These are phyloP conservation scores for Dimocarpus longan DNA, from an alignment of 345 rosid genomes.

Conservation along the genomic window DNA sequence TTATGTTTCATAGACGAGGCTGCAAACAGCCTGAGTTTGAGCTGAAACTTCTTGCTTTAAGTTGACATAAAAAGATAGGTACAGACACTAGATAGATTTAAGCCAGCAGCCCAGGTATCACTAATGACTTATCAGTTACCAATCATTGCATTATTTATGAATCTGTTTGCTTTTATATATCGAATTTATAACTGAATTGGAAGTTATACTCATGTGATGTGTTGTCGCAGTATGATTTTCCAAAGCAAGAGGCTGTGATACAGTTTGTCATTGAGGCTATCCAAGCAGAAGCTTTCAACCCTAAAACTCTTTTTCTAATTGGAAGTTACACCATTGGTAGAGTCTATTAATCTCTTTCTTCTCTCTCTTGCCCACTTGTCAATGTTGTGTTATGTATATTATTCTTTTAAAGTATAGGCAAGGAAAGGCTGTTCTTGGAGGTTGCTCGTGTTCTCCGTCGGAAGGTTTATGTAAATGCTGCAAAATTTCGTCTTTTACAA, in stretches of 20 bases:
- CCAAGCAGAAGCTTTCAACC: slow-evolving; percentile 95
- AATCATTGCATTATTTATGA: neutral
- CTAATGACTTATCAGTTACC: neutral
- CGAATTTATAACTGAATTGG: neutral
- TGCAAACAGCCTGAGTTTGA: neutral
- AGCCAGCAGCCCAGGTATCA: neutral
- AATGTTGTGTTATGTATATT: neutral
- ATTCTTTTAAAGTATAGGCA: slow-evolving; percentile 46
- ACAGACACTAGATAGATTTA: neutral
- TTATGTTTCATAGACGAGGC: neutral
- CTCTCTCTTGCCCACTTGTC: slow-evolving; percentile 14
- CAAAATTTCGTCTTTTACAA: slow-evolving; percentile 69
- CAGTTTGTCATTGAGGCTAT: slow-evolving; percentile 94
- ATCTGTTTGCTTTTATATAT: neutral
- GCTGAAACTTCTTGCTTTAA: neutral
- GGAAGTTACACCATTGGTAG: slow-evolving; percentile 96
- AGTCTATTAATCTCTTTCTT: neutral
- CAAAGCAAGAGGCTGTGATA: slow-evolving; percentile 88
- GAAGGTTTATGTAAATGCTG: slow-evolving; percentile 68
- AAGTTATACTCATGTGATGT: slow-evolving; percentile 15
- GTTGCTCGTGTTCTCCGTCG: slow-evolving; percentile 75
- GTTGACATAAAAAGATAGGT: neutral
- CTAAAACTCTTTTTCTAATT: slow-evolving; percentile 81
- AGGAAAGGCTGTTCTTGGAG: slow-evolving; percentile 93
- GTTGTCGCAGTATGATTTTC: slow-evolving; percentile 83